Evolutionary conservation across 2,329 filamentous ascomycete species (phyloP).

Genomic region (Parafenestella ontariensis): DNA sequence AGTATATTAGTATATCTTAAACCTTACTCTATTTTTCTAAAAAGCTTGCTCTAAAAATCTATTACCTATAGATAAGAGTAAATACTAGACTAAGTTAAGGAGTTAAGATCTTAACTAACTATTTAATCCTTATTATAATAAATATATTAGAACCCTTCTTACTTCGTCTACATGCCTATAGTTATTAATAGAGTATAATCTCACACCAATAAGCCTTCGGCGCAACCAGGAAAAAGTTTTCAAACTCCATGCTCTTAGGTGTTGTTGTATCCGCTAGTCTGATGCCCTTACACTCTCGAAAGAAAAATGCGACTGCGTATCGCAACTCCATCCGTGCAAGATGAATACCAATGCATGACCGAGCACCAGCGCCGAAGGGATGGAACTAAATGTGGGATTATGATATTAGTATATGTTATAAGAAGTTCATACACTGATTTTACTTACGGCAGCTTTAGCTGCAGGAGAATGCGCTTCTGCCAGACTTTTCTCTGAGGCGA

Average conservation of each 20-base stretch:
- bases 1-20: no score
- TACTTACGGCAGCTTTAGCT: constrained; percentile 53
- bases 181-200: constrained; percentile 20
- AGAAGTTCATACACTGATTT: neutral
- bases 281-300: constrained; percentile 53
- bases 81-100: no score
- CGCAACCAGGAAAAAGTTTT: constrained; percentile 54
- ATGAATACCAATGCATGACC: constrained; percentile 74
- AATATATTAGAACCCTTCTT: neutral
- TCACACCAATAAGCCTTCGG: constrained; percentile 54
- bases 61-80: no score
- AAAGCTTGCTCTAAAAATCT: no score
- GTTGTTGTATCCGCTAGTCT: constrained; percentile 35
- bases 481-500: constrained; percentile 27
- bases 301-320: constrained; percentile 60
- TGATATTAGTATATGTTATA: neutral
- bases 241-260: constrained; percentile 53
- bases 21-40: no score
- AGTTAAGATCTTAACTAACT: no score
- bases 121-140: no score
- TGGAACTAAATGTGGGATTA: constrained; percentile 54
- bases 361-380: constrained; percentile 72
- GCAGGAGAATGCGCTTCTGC: constrained; percentile 34
- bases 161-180: neutral
- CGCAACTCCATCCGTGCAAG: constrained; percentile 67